These are phyloP conservation scores for Boletus edulis DNA, from an alignment of 768 basidiomycete genomes.

Conservation along the genomic window DNA sequence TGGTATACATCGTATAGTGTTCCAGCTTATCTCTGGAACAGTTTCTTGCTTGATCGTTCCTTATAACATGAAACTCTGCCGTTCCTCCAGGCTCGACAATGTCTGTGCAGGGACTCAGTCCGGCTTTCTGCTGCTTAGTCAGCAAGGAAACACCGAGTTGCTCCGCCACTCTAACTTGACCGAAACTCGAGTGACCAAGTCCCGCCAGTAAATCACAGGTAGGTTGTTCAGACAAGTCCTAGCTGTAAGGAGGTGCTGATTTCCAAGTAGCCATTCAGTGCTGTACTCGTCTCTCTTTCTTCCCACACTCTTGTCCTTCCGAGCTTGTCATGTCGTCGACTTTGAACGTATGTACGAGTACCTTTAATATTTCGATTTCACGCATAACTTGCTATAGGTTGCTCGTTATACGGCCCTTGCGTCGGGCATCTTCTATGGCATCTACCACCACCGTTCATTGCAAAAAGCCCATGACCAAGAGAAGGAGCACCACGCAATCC, in stretches of 20 bases:
- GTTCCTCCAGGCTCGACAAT: too few species aligned
- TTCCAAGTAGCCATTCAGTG: constrained; percentile 8
- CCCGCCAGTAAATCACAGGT: constrained; percentile 9
- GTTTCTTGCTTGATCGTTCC: too few species aligned
- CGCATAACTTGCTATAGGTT: constrained; percentile 52
- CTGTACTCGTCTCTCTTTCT: constrained; percentile 14
- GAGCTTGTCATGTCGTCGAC: constrained; percentile 62
- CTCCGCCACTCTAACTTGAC: constrained; percentile 24
- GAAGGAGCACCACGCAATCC: constrained; percentile 69
- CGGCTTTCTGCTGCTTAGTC: constrained; percentile 29
- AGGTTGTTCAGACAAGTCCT: not conserved
- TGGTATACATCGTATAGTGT: too few species aligned
- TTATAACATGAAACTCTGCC: too few species aligned
- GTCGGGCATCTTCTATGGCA: constrained; percentile 86
- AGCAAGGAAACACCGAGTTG: constrained; percentile 28
- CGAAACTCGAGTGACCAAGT: constrained; percentile 9
- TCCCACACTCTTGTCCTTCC: constrained; percentile 1
- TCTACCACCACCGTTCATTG: constrained; percentile 87
- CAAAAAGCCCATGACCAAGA: constrained; percentile 78
- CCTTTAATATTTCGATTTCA: constrained; percentile 1
- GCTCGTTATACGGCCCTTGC: constrained; percentile 91
- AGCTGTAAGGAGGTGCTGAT: not conserved
- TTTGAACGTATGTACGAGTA: constrained; percentile 57
- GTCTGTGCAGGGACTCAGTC: too few species aligned
- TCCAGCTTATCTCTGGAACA: too few species aligned